Conservation (phyloP, 139 green algal genomes). For the Chlamydomonas sp. region DNA sequence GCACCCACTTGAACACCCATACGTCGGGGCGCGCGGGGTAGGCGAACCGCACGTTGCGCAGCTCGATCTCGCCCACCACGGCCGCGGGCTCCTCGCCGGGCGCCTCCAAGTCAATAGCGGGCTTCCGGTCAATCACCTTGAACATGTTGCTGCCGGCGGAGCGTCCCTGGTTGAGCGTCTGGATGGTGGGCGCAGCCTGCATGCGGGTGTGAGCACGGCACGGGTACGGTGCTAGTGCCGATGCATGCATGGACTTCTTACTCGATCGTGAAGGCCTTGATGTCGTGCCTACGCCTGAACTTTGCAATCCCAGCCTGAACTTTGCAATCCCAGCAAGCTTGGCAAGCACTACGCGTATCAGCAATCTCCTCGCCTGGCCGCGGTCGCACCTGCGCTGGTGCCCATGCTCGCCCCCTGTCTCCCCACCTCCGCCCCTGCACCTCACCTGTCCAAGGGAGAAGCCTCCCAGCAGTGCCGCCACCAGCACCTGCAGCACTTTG, state of each 20-base stretch:
- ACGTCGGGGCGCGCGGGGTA: conserved; percentile 85
- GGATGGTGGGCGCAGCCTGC: conserved; percentile 53
- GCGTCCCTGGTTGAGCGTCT: conserved; percentile 63
- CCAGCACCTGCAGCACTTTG: conserved; percentile 69
- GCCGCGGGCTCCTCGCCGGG: not conserved
- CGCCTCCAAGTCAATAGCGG: conserved; percentile 57
- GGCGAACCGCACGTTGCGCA: conserved; percentile 70
- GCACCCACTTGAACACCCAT: conserved; percentile 48
- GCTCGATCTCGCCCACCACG: conserved; percentile 28
- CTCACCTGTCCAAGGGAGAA: not conserved
- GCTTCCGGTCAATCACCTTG: conserved; percentile 70
- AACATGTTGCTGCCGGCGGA: conserved; percentile 72
- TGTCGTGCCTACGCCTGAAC: not conserved
- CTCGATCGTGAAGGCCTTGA: too few species aligned
- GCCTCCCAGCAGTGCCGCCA: conserved; percentile 82
- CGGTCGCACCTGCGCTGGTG: too few species aligned
- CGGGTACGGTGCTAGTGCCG: not conserved
- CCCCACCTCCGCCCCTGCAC: too few species aligned
- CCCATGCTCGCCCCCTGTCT: too few species aligned
- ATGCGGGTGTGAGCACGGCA: not conserved
- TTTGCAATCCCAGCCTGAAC: conserved; percentile 4
- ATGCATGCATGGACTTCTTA: too few species aligned
- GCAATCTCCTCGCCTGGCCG: too few species aligned
- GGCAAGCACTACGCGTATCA: too few species aligned
- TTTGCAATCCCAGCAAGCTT: too few species aligned